Evolutionary conservation across 352 stramenopile genomes (phyloP).

Genomic region (Phytopythium montanum): DNA sequence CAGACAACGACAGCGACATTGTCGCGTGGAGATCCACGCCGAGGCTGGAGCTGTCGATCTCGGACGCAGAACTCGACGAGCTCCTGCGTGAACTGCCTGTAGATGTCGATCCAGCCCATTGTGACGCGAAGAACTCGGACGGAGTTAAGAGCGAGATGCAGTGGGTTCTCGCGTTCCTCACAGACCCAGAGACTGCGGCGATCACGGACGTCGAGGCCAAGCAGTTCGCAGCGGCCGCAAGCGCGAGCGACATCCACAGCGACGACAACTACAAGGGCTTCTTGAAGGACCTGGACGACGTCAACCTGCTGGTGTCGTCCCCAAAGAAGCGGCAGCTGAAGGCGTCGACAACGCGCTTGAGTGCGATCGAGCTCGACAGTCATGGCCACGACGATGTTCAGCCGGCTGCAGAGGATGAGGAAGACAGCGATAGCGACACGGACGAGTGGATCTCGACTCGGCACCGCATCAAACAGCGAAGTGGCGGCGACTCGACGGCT

Average conservation of each 20-base stretch:
- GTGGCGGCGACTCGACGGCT: neutral
- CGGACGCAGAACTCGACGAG: slow-evolving; percentile 52
- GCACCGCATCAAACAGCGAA: neutral
- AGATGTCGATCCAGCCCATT: neutral
- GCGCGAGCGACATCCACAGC: slow-evolving; percentile 26
- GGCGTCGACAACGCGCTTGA: neutral
- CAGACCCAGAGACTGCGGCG: slow-evolving; percentile 38
- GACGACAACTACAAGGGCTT: slow-evolving; percentile 79
- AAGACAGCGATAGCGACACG: slow-evolving; percentile 4
- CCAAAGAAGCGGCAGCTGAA: slow-evolving; percentile 3
- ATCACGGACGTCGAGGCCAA: slow-evolving; percentile 53
- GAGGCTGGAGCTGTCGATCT: slow-evolving; percentile 50
- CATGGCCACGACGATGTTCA: neutral
- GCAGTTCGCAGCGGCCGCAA: slow-evolving; percentile 27
- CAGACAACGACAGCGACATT: slow-evolving; percentile 4
- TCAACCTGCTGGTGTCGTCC: slow-evolving; percentile 34
- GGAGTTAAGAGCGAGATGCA: slow-evolving; percentile 47
- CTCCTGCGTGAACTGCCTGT: slow-evolving; percentile 34
- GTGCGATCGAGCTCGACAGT: neutral
- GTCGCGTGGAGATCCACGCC: slow-evolving; percentile 17
- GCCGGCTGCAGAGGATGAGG: neutral
- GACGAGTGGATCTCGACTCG: slow-evolving; percentile 6
- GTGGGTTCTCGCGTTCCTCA: slow-evolving; percentile 68
- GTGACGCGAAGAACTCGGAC: slow-evolving; percentile 11
- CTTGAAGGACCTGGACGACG: slow-evolving; percentile 48